A percentile compares a stretch with the other conserved stretches of the same genome.
phyloP scores from a whole-genome alignment of 2,329 filamentous ascomycete species.

The Xylaria sp. region DNA sequence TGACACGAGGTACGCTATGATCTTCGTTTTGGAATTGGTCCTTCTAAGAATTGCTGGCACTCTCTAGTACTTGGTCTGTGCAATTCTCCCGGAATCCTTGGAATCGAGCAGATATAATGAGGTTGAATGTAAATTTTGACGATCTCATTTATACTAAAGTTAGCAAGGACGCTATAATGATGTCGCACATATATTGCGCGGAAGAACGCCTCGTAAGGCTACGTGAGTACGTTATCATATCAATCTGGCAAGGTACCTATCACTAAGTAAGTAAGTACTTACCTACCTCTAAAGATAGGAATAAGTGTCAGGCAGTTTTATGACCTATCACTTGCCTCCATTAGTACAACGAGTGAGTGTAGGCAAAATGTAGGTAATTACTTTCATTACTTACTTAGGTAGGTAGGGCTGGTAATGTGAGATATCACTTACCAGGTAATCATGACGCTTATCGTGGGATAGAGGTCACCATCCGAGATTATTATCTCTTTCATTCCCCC shows the following conservation, averaged over 20 bases:
- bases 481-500: neutral
- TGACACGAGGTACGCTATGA: neutral
- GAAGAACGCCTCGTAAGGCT: neutral
- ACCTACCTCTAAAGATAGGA: too few species aligned
- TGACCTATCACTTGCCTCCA: slow-evolving; percentile 14
- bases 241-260: neutral
- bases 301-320: neutral
- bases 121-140: too few species aligned
- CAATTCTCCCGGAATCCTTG: neutral
- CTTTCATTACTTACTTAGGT: neutral
- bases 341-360: slow-evolving; percentile 1
- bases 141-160: too few species aligned
- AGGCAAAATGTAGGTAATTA: neutral
- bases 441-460: slow-evolving; percentile 12
- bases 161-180: too few species aligned
- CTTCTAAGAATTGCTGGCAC: neutral
- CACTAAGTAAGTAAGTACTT: too few species aligned
- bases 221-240: neutral
- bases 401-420: neutral
- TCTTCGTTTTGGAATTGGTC: neutral
- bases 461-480: slow-evolving; percentile 1
- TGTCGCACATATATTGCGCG: too few species aligned
- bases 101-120: too few species aligned
- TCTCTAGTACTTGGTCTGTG: neutral
- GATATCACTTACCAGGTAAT: neutral